Evolutionary conservation across 305 asterid species (phyloP), one percentile per base, ranked within the genome.

Genomic region (Euphrasia arctica): DNA sequence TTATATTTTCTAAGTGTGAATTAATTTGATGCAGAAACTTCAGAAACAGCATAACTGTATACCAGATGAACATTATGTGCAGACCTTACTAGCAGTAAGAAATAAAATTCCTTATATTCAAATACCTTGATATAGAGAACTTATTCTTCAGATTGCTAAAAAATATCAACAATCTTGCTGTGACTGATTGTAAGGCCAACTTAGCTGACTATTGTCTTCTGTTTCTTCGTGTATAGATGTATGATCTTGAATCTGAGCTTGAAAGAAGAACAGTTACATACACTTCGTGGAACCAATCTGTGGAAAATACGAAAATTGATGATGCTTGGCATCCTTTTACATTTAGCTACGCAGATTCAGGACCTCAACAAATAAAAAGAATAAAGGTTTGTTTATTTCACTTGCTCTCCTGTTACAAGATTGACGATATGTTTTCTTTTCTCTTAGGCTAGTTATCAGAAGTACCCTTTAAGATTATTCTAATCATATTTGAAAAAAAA

Each of bases 41-140:
- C 95, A 86, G 80, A 86, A 90, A 77, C 97, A 88, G 83, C 96
- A 90, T 77, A 80, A 94, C 78, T 90, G 97, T 72, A 88, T 94
- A 73, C 99, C 99, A 0, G 99, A 94, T 79, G 99, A 94, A 81
- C 97, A 94, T 74, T 94, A 90, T 66, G 91, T 90, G 70, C 96
- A 76, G 80, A 90, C 97, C 59, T 83, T 94, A 63, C 87, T 94
- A 51, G 89, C 95, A 15, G 97, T 94, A 78, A 70, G 95, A 66
- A 64, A 64, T 34, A 56, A 58, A 57, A 58, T 1, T 50, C 57
- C 14, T 50, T 4, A 36, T 22, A 69, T 65, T 63, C 66, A 63
- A 22, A 45, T 52, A 51, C 29, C 50, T 31, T 15, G 56, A 32
- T 25, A 58, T 54, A 45, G 11, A 22, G 22, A 25, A 34, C 11